Conservation (phyloP, 2,329 filamentous ascomycete genomes). For the Cryphonectria carpinicola region DNA sequence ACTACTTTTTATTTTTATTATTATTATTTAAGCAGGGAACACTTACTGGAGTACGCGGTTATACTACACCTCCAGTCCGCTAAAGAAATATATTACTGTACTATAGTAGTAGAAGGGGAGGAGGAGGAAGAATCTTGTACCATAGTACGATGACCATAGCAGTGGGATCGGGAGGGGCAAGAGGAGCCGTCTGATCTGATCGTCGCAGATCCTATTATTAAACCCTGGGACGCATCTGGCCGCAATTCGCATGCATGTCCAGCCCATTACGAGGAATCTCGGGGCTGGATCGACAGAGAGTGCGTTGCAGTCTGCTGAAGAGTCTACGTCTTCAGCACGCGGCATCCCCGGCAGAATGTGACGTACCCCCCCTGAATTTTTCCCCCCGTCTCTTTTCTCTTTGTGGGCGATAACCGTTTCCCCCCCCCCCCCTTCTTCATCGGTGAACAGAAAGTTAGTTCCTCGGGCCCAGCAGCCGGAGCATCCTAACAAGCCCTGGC, state of each 20-base stretch:
- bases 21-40: too few relatives aligned
- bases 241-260: constrained; percentile 5
- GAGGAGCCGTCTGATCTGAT: constrained; percentile 4
- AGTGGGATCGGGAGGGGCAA: neutral
- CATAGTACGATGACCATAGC: neutral
- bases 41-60: too few relatives aligned
- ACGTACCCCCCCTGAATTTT: constrained; percentile 12
- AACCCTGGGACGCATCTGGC: neutral
- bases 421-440: neutral
- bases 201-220: constrained; percentile 10
- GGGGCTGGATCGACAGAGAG: neutral
- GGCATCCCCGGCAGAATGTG: constrained; percentile 14
- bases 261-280: neutral
- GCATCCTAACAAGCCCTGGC: neutral
- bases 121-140: neutral
- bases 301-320: constrained; percentile 3
- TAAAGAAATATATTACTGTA: neutral
- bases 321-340: constrained; percentile 3
- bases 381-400: neutral
- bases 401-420: constrained; percentile 3
- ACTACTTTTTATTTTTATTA: too few relatives aligned
- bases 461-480: neutral
- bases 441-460: neutral
- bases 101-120: neutral
- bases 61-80: too few relatives aligned